phyloP scores from a whole-genome alignment of 176 grass and related monocot genomes.

The Dendrocalamus sinicus region DNA sequence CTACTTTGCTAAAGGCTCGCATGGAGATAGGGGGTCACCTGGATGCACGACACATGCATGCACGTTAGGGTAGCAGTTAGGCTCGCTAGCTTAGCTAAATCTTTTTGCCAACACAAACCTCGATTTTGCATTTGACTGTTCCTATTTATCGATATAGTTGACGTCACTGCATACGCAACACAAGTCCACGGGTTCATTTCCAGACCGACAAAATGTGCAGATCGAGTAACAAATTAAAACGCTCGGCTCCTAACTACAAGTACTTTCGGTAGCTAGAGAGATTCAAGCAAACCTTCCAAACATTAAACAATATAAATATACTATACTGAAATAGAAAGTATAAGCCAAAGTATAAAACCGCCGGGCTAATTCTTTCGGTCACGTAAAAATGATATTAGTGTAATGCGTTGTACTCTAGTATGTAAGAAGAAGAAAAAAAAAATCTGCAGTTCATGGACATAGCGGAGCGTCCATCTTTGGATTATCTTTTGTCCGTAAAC shows the following conservation, averaged over 20 bases:
- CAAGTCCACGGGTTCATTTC: background rate
- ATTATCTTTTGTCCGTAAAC: too few species aligned
- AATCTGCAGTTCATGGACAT: too few species aligned
- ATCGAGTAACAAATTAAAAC: background rate
- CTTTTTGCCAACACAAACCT: background rate
- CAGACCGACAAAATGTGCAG: background rate
- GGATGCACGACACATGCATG: background rate
- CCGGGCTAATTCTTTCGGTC: too few species aligned
- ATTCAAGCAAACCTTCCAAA: too few species aligned
- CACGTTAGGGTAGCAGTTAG: background rate
- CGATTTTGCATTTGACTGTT: constrained; percentile 1
- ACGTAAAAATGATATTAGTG: too few species aligned
- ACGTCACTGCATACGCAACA: constrained; percentile 38
- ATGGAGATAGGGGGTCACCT: background rate
- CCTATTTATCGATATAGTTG: background rate
- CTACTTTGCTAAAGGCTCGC: background rate
- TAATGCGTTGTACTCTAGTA: too few species aligned
- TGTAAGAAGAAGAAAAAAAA: too few species aligned
- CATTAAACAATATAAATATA: too few species aligned
- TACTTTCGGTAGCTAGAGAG: too few species aligned
- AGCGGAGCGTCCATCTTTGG: too few species aligned
- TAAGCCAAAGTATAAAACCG: too few species aligned
- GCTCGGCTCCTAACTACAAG: background rate
- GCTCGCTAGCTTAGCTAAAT: background rate
- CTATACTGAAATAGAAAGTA: too few species aligned